A percentile compares a stretch with the other conserved stretches of the same genome.
Evolutionary conservation across 1,139 yeast genomes (phyloP).

Genomic region (Zygoascus sp.): DNA sequence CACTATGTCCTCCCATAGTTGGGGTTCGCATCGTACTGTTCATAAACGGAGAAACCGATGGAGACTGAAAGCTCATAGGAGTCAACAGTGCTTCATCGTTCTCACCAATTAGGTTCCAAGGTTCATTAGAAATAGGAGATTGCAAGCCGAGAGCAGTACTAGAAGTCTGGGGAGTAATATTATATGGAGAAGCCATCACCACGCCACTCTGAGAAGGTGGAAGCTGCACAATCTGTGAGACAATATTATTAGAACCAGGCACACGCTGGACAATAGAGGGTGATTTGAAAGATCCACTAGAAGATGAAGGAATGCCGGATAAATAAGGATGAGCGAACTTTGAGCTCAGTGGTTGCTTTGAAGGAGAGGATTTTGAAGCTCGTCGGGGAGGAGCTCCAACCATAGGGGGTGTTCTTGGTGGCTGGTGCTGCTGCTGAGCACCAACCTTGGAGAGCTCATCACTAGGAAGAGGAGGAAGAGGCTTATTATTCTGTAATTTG

Average conservation of each 20-base stretch:
- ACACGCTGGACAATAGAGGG: slow-evolving; percentile 6
- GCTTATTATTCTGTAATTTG: background rate
- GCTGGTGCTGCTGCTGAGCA: background rate
- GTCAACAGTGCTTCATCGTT: slow-evolving; percentile 15
- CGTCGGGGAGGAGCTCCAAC: background rate
- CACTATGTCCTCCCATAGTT: slow-evolving; percentile 1
- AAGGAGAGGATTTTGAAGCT: slow-evolving; percentile 1
- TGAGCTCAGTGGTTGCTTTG: slow-evolving; percentile 3
- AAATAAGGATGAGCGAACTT: slow-evolving; percentile 8
- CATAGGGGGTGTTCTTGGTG: slow-evolving; percentile 4
- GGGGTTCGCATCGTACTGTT: background rate
- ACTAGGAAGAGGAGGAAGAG: slow-evolving; percentile 8
- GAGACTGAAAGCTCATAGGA: slow-evolving; percentile 16
- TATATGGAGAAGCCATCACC: slow-evolving; percentile 4
- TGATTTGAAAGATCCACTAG: slow-evolving; percentile 6
- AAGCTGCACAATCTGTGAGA: slow-evolving; percentile 4
- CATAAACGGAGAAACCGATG: slow-evolving; percentile 16
- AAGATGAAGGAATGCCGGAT: slow-evolving; percentile 4
- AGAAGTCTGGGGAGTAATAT: slow-evolving; percentile 3
- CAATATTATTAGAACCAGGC: slow-evolving; percentile 5
- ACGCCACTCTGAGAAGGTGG: slow-evolving; percentile 3
- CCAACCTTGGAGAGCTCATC: background rate
- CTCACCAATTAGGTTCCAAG: slow-evolving; percentile 2
- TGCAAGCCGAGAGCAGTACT: background rate
- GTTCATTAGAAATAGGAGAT: slow-evolving; percentile 5